Percentiles rank a stretch among this genome's conserved stretches.
phyloP scores from a whole-genome alignment of 306 rosid genomes.

The Dryas drummondii region DNA sequence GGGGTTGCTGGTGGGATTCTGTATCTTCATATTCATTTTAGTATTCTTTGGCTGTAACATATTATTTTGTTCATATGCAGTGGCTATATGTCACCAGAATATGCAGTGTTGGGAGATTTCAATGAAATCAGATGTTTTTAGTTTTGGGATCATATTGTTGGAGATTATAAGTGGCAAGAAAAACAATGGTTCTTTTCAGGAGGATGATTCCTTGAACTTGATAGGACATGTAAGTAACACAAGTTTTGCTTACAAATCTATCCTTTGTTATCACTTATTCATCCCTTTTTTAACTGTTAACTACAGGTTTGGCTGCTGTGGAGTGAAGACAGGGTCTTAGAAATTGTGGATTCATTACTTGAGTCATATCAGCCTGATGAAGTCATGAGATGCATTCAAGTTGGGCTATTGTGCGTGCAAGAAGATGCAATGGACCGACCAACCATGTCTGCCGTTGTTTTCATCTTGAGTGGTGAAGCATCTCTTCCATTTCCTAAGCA shows the following conservation, averaged over 20 bases:
- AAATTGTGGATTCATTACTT: constrained; percentile 42
- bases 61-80: constrained; percentile 12
- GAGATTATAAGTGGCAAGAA: constrained; percentile 53
- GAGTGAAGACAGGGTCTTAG: constrained; percentile 40
- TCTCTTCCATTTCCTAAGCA: constrained; percentile 16
- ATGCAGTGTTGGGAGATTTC: constrained; percentile 67
- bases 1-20: no score
- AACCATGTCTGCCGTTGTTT: constrained; percentile 54
- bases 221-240: constrained; percentile 41
- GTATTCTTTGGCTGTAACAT: neutral
- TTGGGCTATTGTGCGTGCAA: constrained; percentile 63
- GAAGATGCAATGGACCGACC: constrained; percentile 58
- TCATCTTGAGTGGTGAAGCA: constrained; percentile 48
- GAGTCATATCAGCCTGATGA: constrained; percentile 29
- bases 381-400: constrained; percentile 61
- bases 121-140: constrained; percentile 42
- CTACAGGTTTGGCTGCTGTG: constrained; percentile 52
- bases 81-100: constrained; percentile 49
- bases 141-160: constrained; percentile 51
- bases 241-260: neutral
- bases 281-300: neutral
- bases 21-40: no score
- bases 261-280: neutral
- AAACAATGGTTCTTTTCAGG: constrained; percentile 31
- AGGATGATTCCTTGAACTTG: constrained; percentile 33